Evolutionary conservation across 2,329 filamentous ascomycete genomes (phyloP).

Genomic region (Sporothrix humicola): DNA sequence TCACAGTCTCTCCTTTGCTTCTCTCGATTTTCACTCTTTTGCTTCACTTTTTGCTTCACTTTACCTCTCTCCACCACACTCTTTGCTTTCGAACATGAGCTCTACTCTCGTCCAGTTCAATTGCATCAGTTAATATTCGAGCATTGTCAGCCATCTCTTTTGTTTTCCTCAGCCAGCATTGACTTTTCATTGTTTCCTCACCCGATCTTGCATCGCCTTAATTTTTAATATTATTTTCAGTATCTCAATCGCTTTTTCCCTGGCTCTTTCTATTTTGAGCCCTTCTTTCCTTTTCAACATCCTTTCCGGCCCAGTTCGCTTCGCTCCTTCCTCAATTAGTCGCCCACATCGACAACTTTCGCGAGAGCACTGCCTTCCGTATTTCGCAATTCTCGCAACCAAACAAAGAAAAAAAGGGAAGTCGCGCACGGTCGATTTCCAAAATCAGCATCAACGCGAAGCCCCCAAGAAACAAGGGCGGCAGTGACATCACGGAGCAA

Average conservation of each 20-base stretch:
- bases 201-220: background rate
- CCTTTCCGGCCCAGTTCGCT: background rate
- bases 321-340: constrained; percentile 14
- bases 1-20: background rate
- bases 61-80: background rate
- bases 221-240: background rate
- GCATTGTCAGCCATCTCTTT: background rate
- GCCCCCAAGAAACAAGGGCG: background rate
- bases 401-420: background rate
- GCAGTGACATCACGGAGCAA: constrained; percentile 18
- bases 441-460: background rate
- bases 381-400: background rate
- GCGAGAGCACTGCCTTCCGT: background rate
- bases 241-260: background rate
- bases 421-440: background rate
- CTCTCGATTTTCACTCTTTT: background rate
- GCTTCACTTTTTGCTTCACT: background rate
- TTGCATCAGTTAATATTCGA: background rate
- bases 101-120: background rate
- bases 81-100: background rate
- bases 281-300: constrained; percentile 15
- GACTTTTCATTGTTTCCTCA: background rate
- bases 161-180: constrained; percentile 20
- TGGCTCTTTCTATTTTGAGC: background rate
- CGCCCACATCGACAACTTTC: background rate